A percentile compares a stretch with the other conserved stretches of the same genome.
These are phyloP conservation scores for Hyaloscypha finlandica DNA, from an alignment of 495 filamentous ascomycete genomes.

Conservation along the genomic window DNA sequence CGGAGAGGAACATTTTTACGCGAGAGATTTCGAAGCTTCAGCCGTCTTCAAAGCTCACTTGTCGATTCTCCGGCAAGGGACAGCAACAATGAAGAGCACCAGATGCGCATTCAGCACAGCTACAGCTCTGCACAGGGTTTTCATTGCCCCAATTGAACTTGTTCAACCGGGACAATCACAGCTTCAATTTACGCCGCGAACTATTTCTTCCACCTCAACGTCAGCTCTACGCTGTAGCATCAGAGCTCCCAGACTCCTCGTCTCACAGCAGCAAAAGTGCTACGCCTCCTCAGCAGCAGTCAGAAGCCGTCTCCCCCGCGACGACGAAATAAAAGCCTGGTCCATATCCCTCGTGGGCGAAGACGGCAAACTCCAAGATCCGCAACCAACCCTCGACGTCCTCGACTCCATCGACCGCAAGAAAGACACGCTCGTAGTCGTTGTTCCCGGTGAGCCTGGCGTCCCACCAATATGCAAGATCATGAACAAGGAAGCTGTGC, in stretches of 20 bases:
- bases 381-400: slow-evolving; percentile 42
- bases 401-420: slow-evolving; percentile 50
- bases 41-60: slow-evolving; percentile 1
- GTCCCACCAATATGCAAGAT: slow-evolving; percentile 66
- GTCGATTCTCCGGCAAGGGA: slow-evolving; percentile 7
- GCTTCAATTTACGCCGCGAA: slow-evolving; percentile 18
- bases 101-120: slow-evolving; percentile 43
- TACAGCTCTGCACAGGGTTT: slow-evolving; percentile 41
- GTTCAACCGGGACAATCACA: slow-evolving; percentile 1
- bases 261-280: slow-evolving; percentile 20
- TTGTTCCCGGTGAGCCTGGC: slow-evolving; percentile 41
- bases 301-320: slow-evolving; percentile 36
- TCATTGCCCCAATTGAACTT: slow-evolving; percentile 34
- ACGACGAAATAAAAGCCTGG: slow-evolving; percentile 56
- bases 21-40: slow-evolving; percentile 6
- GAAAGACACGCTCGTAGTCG: slow-evolving; percentile 58
- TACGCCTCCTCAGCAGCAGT: slow-evolving; percentile 27
- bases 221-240: neutral
- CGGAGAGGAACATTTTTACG: neutral
- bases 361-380: slow-evolving; percentile 48
- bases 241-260: slow-evolving; percentile 1
- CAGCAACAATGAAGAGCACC: slow-evolving; percentile 35
- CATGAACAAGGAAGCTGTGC: slow-evolving; percentile 47
- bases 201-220: slow-evolving; percentile 18
- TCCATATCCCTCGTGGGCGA: slow-evolving; percentile 58